phyloP scores from a whole-genome alignment of 2,329 filamentous ascomycete genomes.

The Phoma sp. region DNA sequence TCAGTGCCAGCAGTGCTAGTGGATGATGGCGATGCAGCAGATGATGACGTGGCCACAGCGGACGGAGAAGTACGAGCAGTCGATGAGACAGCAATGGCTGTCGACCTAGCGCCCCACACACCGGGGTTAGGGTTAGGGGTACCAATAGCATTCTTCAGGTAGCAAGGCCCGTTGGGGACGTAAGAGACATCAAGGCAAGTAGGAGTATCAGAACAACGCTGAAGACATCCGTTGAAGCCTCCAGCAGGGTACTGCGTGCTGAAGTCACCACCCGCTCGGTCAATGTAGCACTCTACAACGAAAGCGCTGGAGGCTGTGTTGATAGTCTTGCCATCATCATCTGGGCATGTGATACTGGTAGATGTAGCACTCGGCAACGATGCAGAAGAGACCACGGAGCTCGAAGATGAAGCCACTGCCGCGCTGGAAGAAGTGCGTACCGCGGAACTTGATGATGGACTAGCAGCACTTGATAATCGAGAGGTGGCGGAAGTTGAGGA shows the following conservation, averaged over 20 bases:
- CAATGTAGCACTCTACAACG: conserved; percentile 21
- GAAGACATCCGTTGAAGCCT: conserved; percentile 7
- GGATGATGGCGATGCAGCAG: not conserved
- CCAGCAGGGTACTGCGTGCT: not conserved
- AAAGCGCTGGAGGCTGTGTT: conserved; percentile 15
- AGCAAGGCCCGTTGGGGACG: conserved; percentile 20
- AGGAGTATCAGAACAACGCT: conserved; percentile 6
- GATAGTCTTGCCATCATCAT: conserved; percentile 9
- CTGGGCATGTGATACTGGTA: conserved; percentile 10
- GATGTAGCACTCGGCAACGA: not conserved
- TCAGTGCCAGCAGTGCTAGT: not conserved
- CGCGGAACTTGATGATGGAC: too few relatives aligned
- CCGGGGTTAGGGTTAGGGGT: conserved; percentile 3
- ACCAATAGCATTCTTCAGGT: conserved; percentile 18
- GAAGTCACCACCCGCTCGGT: conserved; percentile 12
- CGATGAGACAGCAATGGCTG: not conserved
- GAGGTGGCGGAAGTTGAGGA: not conserved
- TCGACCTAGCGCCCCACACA: conserved; percentile 19
- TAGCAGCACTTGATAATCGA: too few relatives aligned
- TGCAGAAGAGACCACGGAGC: not conserved
- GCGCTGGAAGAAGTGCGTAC: too few relatives aligned
- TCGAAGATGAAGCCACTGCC: not conserved
- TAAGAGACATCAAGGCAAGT: conserved; percentile 18
- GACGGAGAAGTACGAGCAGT: not conserved
- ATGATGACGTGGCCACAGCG: not conserved